phyloP scores from a whole-genome alignment of 2,329 filamentous ascomycete genomes.

The Didymosphaeria variabile region DNA sequence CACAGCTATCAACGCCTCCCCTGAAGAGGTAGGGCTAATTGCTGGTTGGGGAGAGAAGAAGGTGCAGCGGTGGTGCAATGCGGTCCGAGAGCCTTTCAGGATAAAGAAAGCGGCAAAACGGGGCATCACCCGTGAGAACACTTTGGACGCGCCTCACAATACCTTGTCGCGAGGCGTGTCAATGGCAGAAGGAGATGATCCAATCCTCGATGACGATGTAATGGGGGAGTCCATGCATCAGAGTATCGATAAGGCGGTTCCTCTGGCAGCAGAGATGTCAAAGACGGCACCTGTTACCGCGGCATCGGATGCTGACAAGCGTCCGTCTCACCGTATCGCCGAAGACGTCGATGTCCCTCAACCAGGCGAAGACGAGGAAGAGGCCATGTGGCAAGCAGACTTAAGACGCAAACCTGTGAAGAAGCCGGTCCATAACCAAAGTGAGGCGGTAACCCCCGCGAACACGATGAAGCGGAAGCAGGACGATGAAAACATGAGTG shows the following conservation, averaged over 20 bases:
- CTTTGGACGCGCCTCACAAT: conserved; percentile 27
- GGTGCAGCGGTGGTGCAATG: conserved; percentile 82
- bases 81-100: conserved; percentile 85
- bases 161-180: conserved; percentile 40
- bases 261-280: conserved; percentile 37
- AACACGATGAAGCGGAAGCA: conserved; percentile 47
- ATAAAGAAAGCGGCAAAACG: conserved; percentile 73
- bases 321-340: conserved; percentile 46
- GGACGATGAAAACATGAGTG: conserved; percentile 59
- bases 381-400: conserved; percentile 52
- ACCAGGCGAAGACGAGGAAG: conserved; percentile 54
- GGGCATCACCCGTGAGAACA: conserved; percentile 51
- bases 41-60: conserved; percentile 96
- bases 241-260: conserved; percentile 41
- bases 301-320: conserved; percentile 47
- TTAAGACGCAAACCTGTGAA: conserved; percentile 21
- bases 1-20: conserved; percentile 84
- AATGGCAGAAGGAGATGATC: conserved; percentile 34
- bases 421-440: conserved; percentile 30
- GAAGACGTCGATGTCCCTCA: conserved; percentile 24
- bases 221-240: conserved; percentile 34
- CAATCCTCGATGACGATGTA: conserved; percentile 23
- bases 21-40: conserved; percentile 85
- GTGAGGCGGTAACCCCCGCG: conserved; percentile 19
- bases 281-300: conserved; percentile 28